A percentile compares a stretch with the other conserved stretches of the same genome.
These are phyloP conservation scores for Aspergillus udagawae DNA, from an alignment of 2,329 filamentous ascomycete species.

Conservation along the genomic window DNA sequence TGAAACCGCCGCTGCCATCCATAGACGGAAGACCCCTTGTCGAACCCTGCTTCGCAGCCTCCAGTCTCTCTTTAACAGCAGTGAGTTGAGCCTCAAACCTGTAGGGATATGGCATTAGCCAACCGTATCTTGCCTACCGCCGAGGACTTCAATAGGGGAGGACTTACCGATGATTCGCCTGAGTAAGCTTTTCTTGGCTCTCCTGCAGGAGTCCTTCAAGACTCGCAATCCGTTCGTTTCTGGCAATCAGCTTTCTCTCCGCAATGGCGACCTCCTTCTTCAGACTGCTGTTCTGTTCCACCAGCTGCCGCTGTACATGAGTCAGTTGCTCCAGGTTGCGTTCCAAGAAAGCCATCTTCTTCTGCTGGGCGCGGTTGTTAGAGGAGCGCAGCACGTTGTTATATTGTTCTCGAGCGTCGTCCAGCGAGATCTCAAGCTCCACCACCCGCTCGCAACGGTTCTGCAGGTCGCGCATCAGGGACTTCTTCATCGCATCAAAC, in stretches of 20 bases:
- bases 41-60: slow-evolving; percentile 87
- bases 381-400: slow-evolving; percentile 95
- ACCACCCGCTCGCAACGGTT: slow-evolving; percentile 98
- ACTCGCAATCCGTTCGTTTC: slow-evolving; percentile 95
- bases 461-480: slow-evolving; percentile 95
- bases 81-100: slow-evolving; percentile 97
- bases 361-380: slow-evolving; percentile 98
- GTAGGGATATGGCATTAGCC: slow-evolving; percentile 16
- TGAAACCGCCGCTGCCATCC: slow-evolving; percentile 65
- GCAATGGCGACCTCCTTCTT: slow-evolving; percentile 99
- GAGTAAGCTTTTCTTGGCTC: slow-evolving; percentile 96
- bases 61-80: slow-evolving; percentile 94
- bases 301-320: slow-evolving; percentile 92
- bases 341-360: slow-evolving; percentile 99
- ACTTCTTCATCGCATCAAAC: slow-evolving; percentile 99
- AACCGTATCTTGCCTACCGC: not conserved
- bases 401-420: slow-evolving; percentile 97
- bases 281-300: slow-evolving; percentile 93
- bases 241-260: slow-evolving; percentile 90
- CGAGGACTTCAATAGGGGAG: slow-evolving; percentile 7
- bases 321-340: slow-evolving; percentile 97
- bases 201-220: slow-evolving; percentile 90
- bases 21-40: slow-evolving; percentile 74
- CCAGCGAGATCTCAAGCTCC: slow-evolving; percentile 94
- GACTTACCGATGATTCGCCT: slow-evolving; percentile 91